Conservation (phyloP, 768 basidiomycete genomes). For the Lactarius tabidus region DNA sequence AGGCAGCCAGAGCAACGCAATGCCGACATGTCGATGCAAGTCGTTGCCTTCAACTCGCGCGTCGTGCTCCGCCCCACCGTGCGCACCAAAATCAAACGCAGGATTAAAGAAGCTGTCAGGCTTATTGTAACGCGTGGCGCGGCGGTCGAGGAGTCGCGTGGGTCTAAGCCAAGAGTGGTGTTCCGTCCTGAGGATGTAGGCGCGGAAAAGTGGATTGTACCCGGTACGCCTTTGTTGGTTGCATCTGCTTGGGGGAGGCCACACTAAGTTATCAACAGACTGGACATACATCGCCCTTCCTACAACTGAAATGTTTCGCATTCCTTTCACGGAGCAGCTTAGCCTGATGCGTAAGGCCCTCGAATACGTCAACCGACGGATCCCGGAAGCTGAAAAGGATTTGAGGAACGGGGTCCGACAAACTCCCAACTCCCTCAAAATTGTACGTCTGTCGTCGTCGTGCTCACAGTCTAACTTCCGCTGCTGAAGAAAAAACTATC, state of each 20-base stretch:
- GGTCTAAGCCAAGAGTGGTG: not conserved
- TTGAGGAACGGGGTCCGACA: not conserved
- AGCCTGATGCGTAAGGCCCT: conserved; percentile 13
- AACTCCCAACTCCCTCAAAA: not conserved
- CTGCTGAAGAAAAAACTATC: no score
- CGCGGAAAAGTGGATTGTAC: conserved; percentile 17
- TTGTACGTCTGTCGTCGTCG: not conserved
- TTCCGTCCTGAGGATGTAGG: conserved; percentile 16
- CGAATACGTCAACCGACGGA: not conserved
- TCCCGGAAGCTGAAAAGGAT: conserved; percentile 1
- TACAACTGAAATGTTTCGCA: conserved; percentile 2
- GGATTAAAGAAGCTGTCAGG: conserved; percentile 11
- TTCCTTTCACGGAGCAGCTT: conserved; percentile 12
- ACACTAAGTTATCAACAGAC: not conserved
- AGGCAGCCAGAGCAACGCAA: not conserved
- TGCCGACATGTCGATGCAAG: conserved; percentile 15
- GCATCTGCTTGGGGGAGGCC: no score
- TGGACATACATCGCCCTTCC: conserved; percentile 18
- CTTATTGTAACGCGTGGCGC: conserved; percentile 10
- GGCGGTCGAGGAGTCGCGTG: not conserved
- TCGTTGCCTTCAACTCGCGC: not conserved
- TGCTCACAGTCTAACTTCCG: no score
- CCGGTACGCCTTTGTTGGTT: conserved; percentile 3
- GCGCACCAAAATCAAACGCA: conserved; percentile 12
- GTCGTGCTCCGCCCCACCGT: not conserved